A percentile compares a stretch with the other conserved stretches of the same genome.
phyloP scores from a whole-genome alignment of 305 asterid genomes.

The Solanum hybrid region DNA sequence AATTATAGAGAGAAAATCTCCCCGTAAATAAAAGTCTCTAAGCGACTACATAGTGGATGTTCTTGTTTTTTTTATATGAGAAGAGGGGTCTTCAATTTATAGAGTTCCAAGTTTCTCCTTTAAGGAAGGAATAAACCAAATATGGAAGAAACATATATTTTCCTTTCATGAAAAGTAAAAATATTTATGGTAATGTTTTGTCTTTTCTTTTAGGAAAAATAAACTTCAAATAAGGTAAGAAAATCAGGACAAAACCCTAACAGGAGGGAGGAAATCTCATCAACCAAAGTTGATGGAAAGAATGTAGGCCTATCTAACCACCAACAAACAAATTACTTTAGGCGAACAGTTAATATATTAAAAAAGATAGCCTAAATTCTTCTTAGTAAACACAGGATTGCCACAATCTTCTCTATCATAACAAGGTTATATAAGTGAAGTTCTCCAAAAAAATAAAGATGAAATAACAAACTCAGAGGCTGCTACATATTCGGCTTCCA shows the following conservation, averaged over 20 bases:
- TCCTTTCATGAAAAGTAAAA: not conserved
- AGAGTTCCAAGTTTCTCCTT: not conserved
- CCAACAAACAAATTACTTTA: not conserved
- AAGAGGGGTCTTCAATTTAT: not conserved
- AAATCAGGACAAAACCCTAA: not conserved
- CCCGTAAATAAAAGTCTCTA: not conserved
- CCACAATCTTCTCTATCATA: not conserved
- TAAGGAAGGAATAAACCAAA: not conserved
- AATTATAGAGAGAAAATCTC: not conserved
- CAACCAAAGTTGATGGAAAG: not conserved
- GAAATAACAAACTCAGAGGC: not conserved
- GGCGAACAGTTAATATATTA: not conserved
- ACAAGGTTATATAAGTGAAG: not conserved
- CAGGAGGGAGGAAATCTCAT: not conserved
- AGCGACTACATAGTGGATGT: not conserved
- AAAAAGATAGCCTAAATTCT: not conserved
- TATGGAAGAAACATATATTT: not conserved
- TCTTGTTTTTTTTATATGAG: not conserved
- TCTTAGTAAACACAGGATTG: not conserved
- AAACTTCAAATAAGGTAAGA: not conserved
- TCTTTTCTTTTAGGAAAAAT: not conserved
- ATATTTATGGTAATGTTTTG: too few species aligned
- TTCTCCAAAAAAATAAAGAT: not conserved
- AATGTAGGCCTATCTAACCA: not conserved
- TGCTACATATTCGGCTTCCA: not conserved